These are phyloP conservation scores for Lizonia empirigonia DNA, from an alignment of 2,329 filamentous ascomycete genomes.

Conservation along the genomic window DNA sequence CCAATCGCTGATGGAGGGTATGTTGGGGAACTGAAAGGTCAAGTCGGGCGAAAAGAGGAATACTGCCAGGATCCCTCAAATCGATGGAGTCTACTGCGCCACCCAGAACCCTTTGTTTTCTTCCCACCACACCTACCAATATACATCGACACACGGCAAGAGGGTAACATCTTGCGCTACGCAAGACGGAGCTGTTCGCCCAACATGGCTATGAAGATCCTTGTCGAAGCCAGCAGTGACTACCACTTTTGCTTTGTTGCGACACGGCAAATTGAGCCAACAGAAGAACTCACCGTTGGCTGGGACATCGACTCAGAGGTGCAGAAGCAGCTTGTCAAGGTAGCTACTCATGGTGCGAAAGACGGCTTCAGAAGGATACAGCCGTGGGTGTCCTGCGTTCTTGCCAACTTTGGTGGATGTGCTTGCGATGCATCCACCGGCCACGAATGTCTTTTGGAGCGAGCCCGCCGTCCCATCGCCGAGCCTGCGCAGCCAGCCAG, in stretches of 20 bases:
- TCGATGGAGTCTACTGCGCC: slow-evolving; percentile 54
- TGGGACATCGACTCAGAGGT: slow-evolving; percentile 58
- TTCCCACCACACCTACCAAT: slow-evolving; percentile 86
- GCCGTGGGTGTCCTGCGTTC: slow-evolving; percentile 70
- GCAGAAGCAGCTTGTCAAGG: slow-evolving; percentile 64
- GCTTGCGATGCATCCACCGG: slow-evolving; percentile 64
- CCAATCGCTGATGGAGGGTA: slow-evolving; percentile 59
- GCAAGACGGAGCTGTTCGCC: slow-evolving; percentile 90
- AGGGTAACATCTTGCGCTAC: slow-evolving; percentile 85
- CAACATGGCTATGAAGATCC: slow-evolving; percentile 86
- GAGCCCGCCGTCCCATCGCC: slow-evolving; percentile 40
- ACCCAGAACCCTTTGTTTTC: slow-evolving; percentile 61
- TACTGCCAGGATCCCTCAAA: slow-evolving; percentile 54
- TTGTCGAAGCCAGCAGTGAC: slow-evolving; percentile 69
- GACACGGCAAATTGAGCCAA: slow-evolving; percentile 74
- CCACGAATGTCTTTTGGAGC: slow-evolving; percentile 46
- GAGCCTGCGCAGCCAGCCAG: slow-evolving; percentile 40
- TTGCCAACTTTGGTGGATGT: slow-evolving; percentile 80
- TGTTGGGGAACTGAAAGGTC: slow-evolving; percentile 73
- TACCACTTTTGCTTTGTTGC: slow-evolving; percentile 95
- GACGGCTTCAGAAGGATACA: slow-evolving; percentile 65
- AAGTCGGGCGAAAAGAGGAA: slow-evolving; percentile 55
- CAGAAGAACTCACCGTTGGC: slow-evolving; percentile 71
- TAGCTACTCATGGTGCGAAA: slow-evolving; percentile 67
- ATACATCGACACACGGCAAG: slow-evolving; percentile 88